Base-by-base conservation (phyloP, 2,329 filamentous ascomycete genomes). In the Beauveria caledonica region DNA sequence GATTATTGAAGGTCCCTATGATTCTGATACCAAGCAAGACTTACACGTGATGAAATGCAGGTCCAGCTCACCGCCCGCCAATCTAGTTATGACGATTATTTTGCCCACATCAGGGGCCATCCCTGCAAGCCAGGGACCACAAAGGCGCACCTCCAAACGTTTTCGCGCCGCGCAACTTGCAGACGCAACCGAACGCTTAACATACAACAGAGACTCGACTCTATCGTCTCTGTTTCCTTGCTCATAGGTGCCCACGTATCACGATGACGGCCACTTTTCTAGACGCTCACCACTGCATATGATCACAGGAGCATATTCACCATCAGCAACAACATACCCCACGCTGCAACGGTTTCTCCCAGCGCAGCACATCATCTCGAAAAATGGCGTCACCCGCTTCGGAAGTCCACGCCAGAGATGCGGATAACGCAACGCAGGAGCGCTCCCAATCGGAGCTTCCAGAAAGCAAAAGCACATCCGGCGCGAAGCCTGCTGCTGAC, bases 171-270 rank as follows among this genome's bases (percentile, higher is more conserved):
- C 54, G 29, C 27, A 36, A 39, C 19, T 39, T 45, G 44, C 44
- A 57, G 4, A 39, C 19, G 44, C 19, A n/a, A 39, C 8, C 54
- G 13, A 3, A 23, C 15, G 15, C 54, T n/a, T n/a, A 6, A 23
- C 3, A 33, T 9, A 7, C 54, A 46, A 48, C 19, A 25, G 27
- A 48, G 17, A 15, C 19, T 29, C 44, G 23, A 48, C 7, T 39
- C 5, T 11, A 56, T 27, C 44, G 8, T 39, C 19, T 57, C 54
- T 51, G 46, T 23, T 13, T 45, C 13, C 40, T 45, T n/a, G 17
- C 13, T 53, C 19, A 52, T 64, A 74, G 72, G 72, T 74, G 71
- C 72, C 73, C 72, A 72, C 70, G 71, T 73, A 72, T 73, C 70
- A 73, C 62, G 64, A 72, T 67, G 67, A 68, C 66, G 64, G 60